Percentiles rank a stretch among this genome's conserved stretches.
Conservation (phyloP, 495 filamentous ascomycete genomes). For the Aspergillus wentii region DNA sequence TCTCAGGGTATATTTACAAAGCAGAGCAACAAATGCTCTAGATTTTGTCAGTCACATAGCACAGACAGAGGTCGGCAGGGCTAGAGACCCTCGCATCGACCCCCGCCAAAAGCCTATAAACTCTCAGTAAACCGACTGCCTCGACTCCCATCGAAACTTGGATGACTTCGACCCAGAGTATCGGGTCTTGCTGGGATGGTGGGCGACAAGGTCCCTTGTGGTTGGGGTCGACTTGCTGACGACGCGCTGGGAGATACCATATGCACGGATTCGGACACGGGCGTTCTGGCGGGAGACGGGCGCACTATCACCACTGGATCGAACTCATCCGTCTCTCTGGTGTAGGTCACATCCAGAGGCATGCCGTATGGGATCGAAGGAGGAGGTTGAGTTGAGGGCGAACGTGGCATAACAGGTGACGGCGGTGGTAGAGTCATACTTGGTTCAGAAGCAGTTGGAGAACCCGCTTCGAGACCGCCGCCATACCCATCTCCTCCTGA, state of each 20-base stretch:
- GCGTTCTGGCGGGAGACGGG: slow-evolving; percentile 46
- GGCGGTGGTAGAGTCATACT: slow-evolving; percentile 16
- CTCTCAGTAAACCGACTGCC: slow-evolving; percentile 53
- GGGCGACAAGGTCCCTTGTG: slow-evolving; percentile 18
- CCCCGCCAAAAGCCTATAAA: slow-evolving; percentile 20
- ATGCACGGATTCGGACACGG: slow-evolving; percentile 37
- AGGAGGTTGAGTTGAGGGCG: slow-evolving; percentile 24
- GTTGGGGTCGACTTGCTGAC: slow-evolving; percentile 11
- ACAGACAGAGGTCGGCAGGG: too few relatives aligned
- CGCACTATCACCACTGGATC: slow-evolving; percentile 29
- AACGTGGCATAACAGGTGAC: slow-evolving; percentile 22
- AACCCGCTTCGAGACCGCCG: slow-evolving; percentile 33
- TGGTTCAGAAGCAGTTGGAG: slow-evolving; percentile 18
- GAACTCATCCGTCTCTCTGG: slow-evolving; percentile 29
- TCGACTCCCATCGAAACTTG: slow-evolving; percentile 50
- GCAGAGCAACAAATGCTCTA: too few relatives aligned
- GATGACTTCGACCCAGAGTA: slow-evolving; percentile 48
- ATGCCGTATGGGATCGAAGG: slow-evolving; percentile 30
- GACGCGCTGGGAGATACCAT: slow-evolving; percentile 15
- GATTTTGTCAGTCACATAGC: too few relatives aligned
- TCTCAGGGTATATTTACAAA: too few relatives aligned
- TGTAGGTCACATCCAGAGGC: slow-evolving; percentile 32
- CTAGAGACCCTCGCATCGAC: too few relatives aligned
- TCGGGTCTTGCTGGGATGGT: slow-evolving; percentile 29
- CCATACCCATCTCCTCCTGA: slow-evolving; percentile 68